Conservation (phyloP, 129 eudicot genomes). For the Chrysanthemum makinoi region DNA sequence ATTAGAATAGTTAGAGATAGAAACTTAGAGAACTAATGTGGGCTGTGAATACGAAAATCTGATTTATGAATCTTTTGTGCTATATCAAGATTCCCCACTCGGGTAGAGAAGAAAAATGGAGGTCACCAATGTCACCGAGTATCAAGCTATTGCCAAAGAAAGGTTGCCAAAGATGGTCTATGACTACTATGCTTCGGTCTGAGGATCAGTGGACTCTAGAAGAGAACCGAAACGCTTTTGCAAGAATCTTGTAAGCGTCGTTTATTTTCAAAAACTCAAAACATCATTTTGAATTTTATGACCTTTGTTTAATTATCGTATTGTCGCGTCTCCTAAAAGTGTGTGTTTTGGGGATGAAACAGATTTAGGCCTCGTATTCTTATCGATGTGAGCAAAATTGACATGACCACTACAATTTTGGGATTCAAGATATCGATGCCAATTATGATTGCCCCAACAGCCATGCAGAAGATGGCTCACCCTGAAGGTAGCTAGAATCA, state of each 20-base stretch:
- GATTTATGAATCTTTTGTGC: conserved; percentile 19
- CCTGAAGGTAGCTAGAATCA: conserved; percentile 77
- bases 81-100: conserved; percentile 20
- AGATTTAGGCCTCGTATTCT: conserved; percentile 95
- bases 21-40: neutral
- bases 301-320: too few species aligned
- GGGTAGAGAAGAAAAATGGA: conserved; percentile 32
- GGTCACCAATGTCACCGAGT: conserved; percentile 41
- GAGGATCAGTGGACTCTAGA: conserved; percentile 49
- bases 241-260: conserved; percentile 72
- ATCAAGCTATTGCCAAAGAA: conserved; percentile 41
- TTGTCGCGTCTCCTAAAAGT: neutral
- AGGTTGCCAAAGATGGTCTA: conserved; percentile 41
- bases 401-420: conserved; percentile 78
- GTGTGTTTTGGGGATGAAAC: conserved; percentile 23
- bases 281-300: neutral
- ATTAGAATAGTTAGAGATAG: neutral
- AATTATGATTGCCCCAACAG: conserved; percentile 92
- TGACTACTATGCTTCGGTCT: conserved; percentile 46
- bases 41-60: conserved; percentile 12
- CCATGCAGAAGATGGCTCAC: conserved; percentile 97
- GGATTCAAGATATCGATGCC: conserved; percentile 93
- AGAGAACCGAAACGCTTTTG: conserved; percentile 86
- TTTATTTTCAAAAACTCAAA: neutral
- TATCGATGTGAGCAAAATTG: conserved; percentile 86